Evolutionary conservation across 768 basidiomycete species (phyloP), one percentile per base, ranked within the genome.

Genomic region (Pleurotus giganteus): DNA sequence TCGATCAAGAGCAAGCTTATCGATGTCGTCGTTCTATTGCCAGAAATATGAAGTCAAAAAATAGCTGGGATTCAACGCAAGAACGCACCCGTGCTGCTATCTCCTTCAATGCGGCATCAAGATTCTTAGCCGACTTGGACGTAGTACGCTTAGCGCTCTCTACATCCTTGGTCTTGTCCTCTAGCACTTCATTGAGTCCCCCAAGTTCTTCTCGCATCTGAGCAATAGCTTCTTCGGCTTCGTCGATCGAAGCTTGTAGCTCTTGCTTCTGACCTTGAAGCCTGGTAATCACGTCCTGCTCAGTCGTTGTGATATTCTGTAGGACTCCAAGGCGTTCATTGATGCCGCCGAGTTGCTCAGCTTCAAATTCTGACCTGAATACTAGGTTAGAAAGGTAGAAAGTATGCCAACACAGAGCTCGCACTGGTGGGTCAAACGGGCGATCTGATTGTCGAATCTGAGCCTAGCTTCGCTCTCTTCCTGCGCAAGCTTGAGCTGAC

Each of bases 81-180:
- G 37, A 2, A 58, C 81, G 61, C 54, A 88, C 94, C 75, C 85
- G 87, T 13, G 75, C 71, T 5, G 88, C 85, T 47, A 98, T 94
- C 65, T 98, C 95, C 69, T 98, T 98, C 61, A 94, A 65, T 0
- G 87, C 88, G 60, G 90, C 87, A 62, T 99, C 96, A 37, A 97
- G 78, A 0, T 79, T 80, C 64, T 87, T 92, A 8, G 82, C 77
- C 2, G 91, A 83, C 62, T 86, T 91, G 11, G 72, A 64, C 9
- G 88, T 81, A 1, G 80, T 79, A 63, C 82, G 82, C 73, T 93
- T 92, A 19, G 82, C 84, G 32, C 85, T 83, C 21, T 94, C 91
- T 4, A 95, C 85, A 1, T 68, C 72, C 66, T 85, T 87, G 2
- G 77, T 86, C 68, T 84, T 86, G 65, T 88, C 88, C 36, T 93